Evolutionary conservation across 2,329 filamentous ascomycete species (phyloP).

Genomic region (Diaporthe eres): DNA sequence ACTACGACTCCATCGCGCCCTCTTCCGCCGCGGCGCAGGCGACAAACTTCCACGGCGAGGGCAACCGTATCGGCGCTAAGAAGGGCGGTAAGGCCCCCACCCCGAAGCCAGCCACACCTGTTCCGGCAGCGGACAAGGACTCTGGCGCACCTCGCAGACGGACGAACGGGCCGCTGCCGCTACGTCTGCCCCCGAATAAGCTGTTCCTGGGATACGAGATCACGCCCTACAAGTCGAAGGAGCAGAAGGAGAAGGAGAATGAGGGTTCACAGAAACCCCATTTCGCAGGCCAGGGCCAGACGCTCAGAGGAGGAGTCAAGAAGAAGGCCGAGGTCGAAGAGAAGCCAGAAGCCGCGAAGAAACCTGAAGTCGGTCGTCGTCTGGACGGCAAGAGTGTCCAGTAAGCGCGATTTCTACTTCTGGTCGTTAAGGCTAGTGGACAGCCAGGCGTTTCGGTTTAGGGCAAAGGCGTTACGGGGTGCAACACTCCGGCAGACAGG

Average conservation of each 20-base stretch:
- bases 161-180: constrained; percentile 86
- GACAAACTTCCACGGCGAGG: constrained; percentile 84
- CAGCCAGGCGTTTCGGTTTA: constrained; percentile 36
- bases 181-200: constrained; percentile 88
- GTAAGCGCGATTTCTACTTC: background rate
- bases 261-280: constrained; percentile 77
- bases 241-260: constrained; percentile 76
- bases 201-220: constrained; percentile 97
- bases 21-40: constrained; percentile 76
- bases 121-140: constrained; percentile 65
- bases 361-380: constrained; percentile 46
- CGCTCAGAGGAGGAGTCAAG: constrained; percentile 78
- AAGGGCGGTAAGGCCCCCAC: constrained; percentile 83
- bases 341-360: constrained; percentile 63
- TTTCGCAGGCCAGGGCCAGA: constrained; percentile 89
- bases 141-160: constrained; percentile 56
- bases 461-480: constrained; percentile 28
- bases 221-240: constrained; percentile 86
- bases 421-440: background rate
- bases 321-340: constrained; percentile 73
- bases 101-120: constrained; percentile 81
- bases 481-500: constrained; percentile 3
- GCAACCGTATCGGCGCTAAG: constrained; percentile 86
- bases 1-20: constrained; percentile 92
- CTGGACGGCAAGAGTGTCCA: constrained; percentile 41